These are phyloP conservation scores for Thinopyrum elongatum DNA, from an alignment of 176 grass and related monocot genomes.

Conservation along the genomic window DNA sequence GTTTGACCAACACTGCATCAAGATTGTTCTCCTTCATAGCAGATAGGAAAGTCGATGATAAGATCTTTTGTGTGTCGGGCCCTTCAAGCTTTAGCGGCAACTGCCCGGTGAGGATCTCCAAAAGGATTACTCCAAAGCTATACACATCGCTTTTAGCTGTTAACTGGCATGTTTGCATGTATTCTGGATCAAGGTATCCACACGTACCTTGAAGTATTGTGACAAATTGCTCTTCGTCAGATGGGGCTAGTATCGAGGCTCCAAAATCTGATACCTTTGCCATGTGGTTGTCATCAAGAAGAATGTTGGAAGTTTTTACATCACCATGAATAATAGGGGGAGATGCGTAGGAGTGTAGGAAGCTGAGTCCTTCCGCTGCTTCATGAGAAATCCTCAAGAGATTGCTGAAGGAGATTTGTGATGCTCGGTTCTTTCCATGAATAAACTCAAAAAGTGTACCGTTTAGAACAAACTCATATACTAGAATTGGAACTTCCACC, in stretches of 20 bases:
- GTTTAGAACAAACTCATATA: not conserved
- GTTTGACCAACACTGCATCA: not conserved
- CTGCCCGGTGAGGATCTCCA: not conserved
- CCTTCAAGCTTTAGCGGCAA: not conserved
- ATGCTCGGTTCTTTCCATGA: not conserved
- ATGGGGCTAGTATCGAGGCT: not conserved
- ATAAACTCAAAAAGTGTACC: not conserved
- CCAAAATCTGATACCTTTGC: not conserved
- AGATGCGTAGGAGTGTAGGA: not conserved
- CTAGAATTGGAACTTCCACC: not conserved
- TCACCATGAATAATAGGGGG: not conserved
- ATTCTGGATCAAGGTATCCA: not conserved
- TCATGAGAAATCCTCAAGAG: not conserved
- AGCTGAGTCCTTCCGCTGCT: not conserved
- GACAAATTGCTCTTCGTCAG: not conserved
- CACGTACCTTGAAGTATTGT: not conserved
- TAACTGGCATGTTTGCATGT: not conserved
- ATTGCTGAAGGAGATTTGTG: not conserved
- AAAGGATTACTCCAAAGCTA: not conserved
- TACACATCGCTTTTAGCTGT: not conserved
- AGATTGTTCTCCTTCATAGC: not conserved
- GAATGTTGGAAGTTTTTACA: not conserved
- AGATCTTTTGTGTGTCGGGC: not conserved
- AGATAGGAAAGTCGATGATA: not conserved
- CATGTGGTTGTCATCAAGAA: not conserved